A percentile compares a stretch with the other conserved stretches of the same genome.
Conservation (phyloP, 2,329 filamentous ascomycete genomes). For the Helicocarpus griseus region DNA sequence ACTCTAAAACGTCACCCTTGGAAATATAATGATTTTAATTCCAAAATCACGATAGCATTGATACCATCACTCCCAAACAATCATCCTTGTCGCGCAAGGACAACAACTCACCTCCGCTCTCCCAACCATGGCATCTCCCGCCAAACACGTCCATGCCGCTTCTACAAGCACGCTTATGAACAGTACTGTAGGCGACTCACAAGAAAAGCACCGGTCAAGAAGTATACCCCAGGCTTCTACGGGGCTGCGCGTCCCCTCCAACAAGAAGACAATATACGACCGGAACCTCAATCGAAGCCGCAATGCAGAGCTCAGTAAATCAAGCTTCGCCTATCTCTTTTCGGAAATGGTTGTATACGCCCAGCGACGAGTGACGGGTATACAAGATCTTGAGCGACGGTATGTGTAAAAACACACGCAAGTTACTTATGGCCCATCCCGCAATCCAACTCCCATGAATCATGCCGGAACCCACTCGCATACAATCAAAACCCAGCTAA, state of each 20-base stretch:
- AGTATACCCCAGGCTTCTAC: constrained; percentile 30
- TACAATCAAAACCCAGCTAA: not conserved
- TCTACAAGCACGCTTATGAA: constrained; percentile 10
- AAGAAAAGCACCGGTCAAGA: constrained; percentile 13
- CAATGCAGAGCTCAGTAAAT: constrained; percentile 79
- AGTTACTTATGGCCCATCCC: not conserved
- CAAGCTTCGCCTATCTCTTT: constrained; percentile 93
- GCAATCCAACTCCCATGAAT: not conserved
- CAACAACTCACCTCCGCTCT: not conserved
- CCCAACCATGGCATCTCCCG: constrained; percentile 6
- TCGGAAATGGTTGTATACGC: constrained; percentile 95
- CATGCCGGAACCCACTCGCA: not conserved
- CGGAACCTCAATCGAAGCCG: constrained; percentile 83
- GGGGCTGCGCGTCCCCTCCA: constrained; percentile 76
- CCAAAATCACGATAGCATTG: not conserved
- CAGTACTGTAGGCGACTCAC: constrained; percentile 3
- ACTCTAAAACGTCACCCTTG: not conserved
- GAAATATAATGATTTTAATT: not conserved
- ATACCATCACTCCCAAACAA: not conserved
- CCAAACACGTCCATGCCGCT: constrained; percentile 11
- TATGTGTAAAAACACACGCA: constrained; percentile 27
- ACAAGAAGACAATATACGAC: constrained; percentile 97
- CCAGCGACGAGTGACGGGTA: constrained; percentile 79
- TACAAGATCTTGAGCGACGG: constrained; percentile 88
- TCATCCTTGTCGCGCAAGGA: not conserved